phyloP scores from a whole-genome alignment of 176 grass and related monocot genomes.

The Tillandsia leiboldiana region DNA sequence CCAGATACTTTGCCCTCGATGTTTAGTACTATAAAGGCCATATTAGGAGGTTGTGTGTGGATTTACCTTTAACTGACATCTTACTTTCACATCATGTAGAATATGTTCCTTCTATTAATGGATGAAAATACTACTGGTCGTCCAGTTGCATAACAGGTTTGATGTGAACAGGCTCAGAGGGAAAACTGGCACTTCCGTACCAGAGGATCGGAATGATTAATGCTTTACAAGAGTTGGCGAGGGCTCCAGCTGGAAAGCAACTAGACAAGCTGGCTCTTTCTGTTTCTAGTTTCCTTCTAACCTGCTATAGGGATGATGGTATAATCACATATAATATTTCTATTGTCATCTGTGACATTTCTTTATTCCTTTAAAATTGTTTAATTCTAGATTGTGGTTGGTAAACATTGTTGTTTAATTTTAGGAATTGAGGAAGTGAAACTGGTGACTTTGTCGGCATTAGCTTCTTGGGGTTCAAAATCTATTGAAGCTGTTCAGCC shows the following conservation, averaged over 20 bases:
- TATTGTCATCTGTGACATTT: conserved; percentile 16
- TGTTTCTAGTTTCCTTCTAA: conserved; percentile 66
- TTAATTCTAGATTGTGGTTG: not conserved
- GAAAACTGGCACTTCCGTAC: conserved; percentile 70
- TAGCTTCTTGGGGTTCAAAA: conserved; percentile 60
- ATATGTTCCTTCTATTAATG: not conserved
- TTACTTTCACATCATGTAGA: not conserved
- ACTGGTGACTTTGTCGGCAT: conserved; percentile 57
- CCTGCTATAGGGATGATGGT: conserved; percentile 87
- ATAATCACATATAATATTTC: conserved; percentile 28
- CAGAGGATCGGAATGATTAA: conserved; percentile 85
- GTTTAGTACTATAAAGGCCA: conserved; percentile 70
- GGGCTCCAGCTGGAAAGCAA: conserved; percentile 49
- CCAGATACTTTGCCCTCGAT: conserved; percentile 76
- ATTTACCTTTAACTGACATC: too few relatives aligned
- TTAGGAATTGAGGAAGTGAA: conserved; percentile 95
- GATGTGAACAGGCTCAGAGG: conserved; percentile 75
- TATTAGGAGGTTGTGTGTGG: conserved; percentile 59
- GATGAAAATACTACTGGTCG: not conserved
- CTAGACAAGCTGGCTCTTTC: conserved; percentile 59
- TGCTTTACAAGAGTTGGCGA: conserved; percentile 73
- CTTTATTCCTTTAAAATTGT: not conserved
- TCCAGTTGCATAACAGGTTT: conserved; percentile 23
- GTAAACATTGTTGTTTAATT: conserved; percentile 20
- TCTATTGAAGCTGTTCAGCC: conserved; percentile 62